Evolutionary conservation across 2,329 filamentous ascomycete genomes (phyloP).

Genomic region (Neobulgaria alba): DNA sequence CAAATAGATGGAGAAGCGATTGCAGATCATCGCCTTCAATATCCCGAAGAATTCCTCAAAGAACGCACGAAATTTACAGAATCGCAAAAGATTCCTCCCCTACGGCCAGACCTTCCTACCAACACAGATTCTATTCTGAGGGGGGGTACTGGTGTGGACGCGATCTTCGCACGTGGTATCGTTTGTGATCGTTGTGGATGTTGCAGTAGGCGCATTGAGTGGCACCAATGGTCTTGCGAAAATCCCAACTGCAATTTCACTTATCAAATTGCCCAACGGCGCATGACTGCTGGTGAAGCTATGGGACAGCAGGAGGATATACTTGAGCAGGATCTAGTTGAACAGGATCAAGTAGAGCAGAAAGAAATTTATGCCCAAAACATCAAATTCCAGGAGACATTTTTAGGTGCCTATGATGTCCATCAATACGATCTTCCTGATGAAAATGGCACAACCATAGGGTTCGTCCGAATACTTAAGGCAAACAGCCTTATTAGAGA

Average conservation of each 20-base stretch:
- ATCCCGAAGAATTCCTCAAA: slow-evolving; percentile 48
- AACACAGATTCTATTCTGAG: slow-evolving; percentile 10
- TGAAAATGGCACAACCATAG: slow-evolving; percentile 34
- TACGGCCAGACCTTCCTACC: slow-evolving; percentile 29
- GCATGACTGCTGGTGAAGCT: slow-evolving; percentile 9
- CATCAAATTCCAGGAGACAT: no score
- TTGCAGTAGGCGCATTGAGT: slow-evolving; percentile 52
- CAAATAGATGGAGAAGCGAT: slow-evolving; percentile 25
- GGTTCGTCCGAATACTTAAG: slow-evolving; percentile 46
- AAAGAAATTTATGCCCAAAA: no score
- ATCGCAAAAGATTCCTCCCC: slow-evolving; percentile 33
- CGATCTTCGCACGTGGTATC: slow-evolving; percentile 50
- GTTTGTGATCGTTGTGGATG: slow-evolving; percentile 56
- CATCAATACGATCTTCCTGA: slow-evolving; percentile 39
- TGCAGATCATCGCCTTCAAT: slow-evolving; percentile 34
- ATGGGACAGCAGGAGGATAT: no score
- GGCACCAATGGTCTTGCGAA: slow-evolving; percentile 54
- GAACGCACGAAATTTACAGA: slow-evolving; percentile 38
- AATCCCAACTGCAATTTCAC: slow-evolving; percentile 41
- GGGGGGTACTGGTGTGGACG: slow-evolving; percentile 36
- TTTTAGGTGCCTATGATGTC: slow-evolving; percentile 24
- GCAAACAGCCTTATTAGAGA: slow-evolving; percentile 44
- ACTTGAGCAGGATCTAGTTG: no score
- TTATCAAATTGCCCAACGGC: slow-evolving; percentile 18
- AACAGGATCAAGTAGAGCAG: no score